Conservation (phyloP, 2,329 filamentous ascomycete species). For the Botryotinia narcissicola region DNA sequence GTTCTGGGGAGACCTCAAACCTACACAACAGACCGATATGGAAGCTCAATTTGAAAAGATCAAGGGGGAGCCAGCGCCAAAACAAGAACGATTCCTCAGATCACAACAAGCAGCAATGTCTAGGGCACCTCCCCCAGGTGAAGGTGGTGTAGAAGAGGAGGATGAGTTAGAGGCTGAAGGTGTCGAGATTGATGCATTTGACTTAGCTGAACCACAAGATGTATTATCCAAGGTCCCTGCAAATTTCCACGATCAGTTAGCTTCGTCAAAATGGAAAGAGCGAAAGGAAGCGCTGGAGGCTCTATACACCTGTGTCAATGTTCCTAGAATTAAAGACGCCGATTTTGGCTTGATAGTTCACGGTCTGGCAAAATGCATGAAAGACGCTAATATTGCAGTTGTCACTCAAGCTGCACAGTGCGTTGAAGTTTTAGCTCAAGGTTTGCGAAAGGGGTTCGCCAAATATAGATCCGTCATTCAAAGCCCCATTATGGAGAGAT, state of each 20-base stretch:
- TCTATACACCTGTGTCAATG: constrained; percentile 71
- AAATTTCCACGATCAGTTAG: constrained; percentile 78
- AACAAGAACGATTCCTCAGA: constrained; percentile 83
- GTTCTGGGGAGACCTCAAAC: constrained; percentile 94
- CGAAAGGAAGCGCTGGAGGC: constrained; percentile 91
- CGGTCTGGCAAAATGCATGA: constrained; percentile 92
- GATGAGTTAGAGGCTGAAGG: constrained; percentile 55
- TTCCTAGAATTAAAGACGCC: constrained; percentile 87
- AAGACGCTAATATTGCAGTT: constrained; percentile 95
- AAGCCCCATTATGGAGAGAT: constrained; percentile 85
- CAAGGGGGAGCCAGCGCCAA: constrained; percentile 81
- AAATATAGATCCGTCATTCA: constrained; percentile 81
- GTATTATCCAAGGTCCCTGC: constrained; percentile 77
- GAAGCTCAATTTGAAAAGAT: constrained; percentile 93
- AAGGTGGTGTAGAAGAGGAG: constrained; percentile 57
- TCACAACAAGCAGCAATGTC: constrained; percentile 85
- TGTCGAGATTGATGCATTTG: constrained; percentile 75
- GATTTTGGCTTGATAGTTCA: constrained; percentile 82
- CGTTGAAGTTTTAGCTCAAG: constrained; percentile 84
- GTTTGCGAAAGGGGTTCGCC: constrained; percentile 71
- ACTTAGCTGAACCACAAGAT: constrained; percentile 83
- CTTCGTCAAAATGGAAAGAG: constrained; percentile 97
- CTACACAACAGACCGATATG: constrained; percentile 89
- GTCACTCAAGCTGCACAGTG: constrained; percentile 92
- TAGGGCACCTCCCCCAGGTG: constrained; percentile 60